Evolutionary conservation across 2,329 filamentous ascomycete species (phyloP), one percentile per base, ranked within the genome.

Genomic region (Trichoderma endophyticum): DNA sequence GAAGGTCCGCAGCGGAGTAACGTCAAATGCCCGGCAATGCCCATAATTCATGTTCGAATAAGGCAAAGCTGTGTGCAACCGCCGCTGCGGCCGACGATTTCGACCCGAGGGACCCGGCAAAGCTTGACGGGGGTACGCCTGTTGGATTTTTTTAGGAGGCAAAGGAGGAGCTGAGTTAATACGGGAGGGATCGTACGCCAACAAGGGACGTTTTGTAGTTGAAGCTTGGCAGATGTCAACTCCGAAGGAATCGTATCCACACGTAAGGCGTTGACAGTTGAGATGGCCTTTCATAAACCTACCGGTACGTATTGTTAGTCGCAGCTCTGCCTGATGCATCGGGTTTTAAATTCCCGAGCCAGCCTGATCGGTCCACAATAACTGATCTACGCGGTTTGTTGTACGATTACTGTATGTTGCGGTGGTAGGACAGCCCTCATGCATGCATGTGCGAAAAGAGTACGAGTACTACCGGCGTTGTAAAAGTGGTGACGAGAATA

Each of bases 81-180:
- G 66, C 66, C 66, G 66, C 36, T 70, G 66, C 66, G 66, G 66
- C 66, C 66, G 66, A 70, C 66, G 28, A 70, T 36, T 34, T 61
- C 28, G 36, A n/a, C 57, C 66, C 66, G 57, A 60, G 28, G 57
- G 28, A 32, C 39, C 66, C 30, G 66, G 39, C 32, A 39, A 69
- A n/a, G 39, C 39, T 61, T 51, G 39, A 39, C 15, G 39, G 39
- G 36, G 36, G 59, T n/a, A 30, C 66, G 21, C 12, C 30, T 24
- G 15, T 26, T 70, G 26, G 24, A 21, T 32, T 28, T 32, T 28
- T 62, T 39, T 28, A 26, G 51, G 48, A 32, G 34, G 14, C 15
- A 43, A 9, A 12, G 18, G n/a, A 24, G 30, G 48, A 67, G 24
- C 11, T 60, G 48, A 54, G 48, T 24, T 14, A 21, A 12, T 30